These are phyloP conservation scores for Alternaria burnsii DNA, from an alignment of 2,329 filamentous ascomycete genomes.

Conservation along the genomic window DNA sequence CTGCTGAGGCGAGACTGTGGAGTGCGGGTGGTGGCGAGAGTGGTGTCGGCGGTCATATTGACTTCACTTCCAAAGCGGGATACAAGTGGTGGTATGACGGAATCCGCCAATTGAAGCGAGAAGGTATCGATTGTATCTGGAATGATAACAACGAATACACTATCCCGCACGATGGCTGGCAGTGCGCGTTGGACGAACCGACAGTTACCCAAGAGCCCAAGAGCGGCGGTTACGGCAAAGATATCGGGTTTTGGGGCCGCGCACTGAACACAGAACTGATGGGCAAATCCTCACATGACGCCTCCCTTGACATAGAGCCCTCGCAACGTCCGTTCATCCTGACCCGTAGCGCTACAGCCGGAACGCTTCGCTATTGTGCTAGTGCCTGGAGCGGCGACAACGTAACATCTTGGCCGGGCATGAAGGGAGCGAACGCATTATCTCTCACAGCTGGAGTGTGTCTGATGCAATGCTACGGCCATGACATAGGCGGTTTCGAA, in stretches of 20 bases:
- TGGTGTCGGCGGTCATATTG: slow-evolving; percentile 74
- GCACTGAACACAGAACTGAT: slow-evolving; percentile 75
- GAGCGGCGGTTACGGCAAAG: slow-evolving; percentile 51
- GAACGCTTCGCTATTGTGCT: slow-evolving; percentile 74
- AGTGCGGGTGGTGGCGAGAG: slow-evolving; percentile 76
- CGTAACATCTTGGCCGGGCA: slow-evolving; percentile 75
- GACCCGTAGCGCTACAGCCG: slow-evolving; percentile 72
- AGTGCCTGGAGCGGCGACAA: slow-evolving; percentile 80
- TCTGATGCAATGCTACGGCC: slow-evolving; percentile 73
- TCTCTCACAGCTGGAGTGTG: slow-evolving; percentile 74
- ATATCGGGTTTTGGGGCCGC: slow-evolving; percentile 74
- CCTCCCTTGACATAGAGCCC: slow-evolving; percentile 66
- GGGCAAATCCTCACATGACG: slow-evolving; percentile 75
- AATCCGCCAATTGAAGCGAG: slow-evolving; percentile 66
- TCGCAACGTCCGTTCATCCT: slow-evolving; percentile 71
- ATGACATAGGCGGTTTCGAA: slow-evolving; percentile 80
- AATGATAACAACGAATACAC: slow-evolving; percentile 83
- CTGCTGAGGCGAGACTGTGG: slow-evolving; percentile 71
- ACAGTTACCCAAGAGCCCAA: slow-evolving; percentile 38
- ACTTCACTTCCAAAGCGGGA: slow-evolving; percentile 73
- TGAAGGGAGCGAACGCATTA: slow-evolving; percentile 75
- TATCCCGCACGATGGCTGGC: slow-evolving; percentile 71
- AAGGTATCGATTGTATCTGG: slow-evolving; percentile 78
- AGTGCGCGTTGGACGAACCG: slow-evolving; percentile 63
- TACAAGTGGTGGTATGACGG: slow-evolving; percentile 75